phyloP scores from a whole-genome alignment of 176 grass and related monocot genomes.

The Carex littledalei region DNA sequence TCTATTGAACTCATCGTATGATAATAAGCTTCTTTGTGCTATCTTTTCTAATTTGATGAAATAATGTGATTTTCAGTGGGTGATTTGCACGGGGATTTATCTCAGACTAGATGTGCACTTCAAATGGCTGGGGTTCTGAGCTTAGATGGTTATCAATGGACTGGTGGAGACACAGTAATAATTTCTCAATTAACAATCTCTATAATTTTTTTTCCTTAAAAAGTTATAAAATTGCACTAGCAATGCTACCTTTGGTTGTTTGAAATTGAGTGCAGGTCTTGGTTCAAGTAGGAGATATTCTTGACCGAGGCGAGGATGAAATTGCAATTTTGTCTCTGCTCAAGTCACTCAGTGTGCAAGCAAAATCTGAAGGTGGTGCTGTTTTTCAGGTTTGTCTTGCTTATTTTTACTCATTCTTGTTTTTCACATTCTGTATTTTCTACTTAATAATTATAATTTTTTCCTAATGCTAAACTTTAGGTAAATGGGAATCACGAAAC shows the following conservation, averaged over 20 bases:
- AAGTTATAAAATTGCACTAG: background rate
- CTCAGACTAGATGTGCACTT: slow-evolving; percentile 62
- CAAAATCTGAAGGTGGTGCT: slow-evolving; percentile 74
- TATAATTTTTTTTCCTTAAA: background rate
- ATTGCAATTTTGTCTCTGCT: slow-evolving; percentile 83
- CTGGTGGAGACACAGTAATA: slow-evolving; percentile 70
- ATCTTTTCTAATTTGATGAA: slow-evolving; percentile 13
- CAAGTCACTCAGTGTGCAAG: slow-evolving; percentile 58
- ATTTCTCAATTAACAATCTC: background rate
- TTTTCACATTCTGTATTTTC: background rate
- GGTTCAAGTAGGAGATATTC: slow-evolving; percentile 93
- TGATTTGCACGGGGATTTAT: slow-evolving; percentile 81
- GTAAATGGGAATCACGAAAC: slow-evolving; percentile 96
- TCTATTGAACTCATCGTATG: background rate
- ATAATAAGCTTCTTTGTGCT: background rate
- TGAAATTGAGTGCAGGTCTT: slow-evolving; percentile 38
- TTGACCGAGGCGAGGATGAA: slow-evolving; percentile 85
- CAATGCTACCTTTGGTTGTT: background rate
- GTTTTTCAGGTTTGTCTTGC: slow-evolving; percentile 73
- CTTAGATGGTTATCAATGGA: slow-evolving; percentile 52
- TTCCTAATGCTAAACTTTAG: slow-evolving; percentile 21
- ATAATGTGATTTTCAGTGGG: slow-evolving; percentile 45
- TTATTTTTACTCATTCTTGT: background rate
- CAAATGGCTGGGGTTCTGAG: slow-evolving; percentile 66
- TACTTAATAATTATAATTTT: background rate